phyloP scores from a whole-genome alignment of 208 protist species.

The Acanthamoeba sp. region DNA sequence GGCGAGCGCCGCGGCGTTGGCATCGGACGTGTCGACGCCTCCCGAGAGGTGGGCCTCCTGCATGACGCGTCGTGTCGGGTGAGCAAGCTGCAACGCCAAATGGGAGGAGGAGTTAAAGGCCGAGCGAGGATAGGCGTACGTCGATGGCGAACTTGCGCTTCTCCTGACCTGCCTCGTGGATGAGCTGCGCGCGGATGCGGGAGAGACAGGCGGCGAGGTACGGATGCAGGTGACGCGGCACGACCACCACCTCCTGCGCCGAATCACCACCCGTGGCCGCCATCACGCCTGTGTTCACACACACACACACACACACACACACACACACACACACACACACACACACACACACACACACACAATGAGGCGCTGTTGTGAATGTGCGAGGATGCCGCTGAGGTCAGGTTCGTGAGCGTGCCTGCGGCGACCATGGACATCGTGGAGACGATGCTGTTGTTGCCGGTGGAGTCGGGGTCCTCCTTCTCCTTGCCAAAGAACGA shows the following conservation, averaged over 20 bases:
- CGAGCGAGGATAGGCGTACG: neutral
- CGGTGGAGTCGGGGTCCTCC: constrained; percentile 17
- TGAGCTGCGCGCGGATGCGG: constrained; percentile 38
- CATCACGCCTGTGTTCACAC: neutral
- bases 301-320: neutral
- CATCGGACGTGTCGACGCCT: constrained; percentile 18
- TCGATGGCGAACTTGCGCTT: constrained; percentile 67
- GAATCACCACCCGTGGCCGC: constrained; percentile 11
- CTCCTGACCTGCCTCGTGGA: constrained; percentile 43
- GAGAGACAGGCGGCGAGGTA: neutral
- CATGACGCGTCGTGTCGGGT: no score
- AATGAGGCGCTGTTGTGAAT: neutral
- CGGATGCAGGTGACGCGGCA: constrained; percentile 38
- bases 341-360: neutral
- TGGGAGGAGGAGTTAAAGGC: neutral
- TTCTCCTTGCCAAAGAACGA: constrained; percentile 37
- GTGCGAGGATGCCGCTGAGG: neutral
- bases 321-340: neutral
- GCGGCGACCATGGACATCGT: constrained; percentile 56
- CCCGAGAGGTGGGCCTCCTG: constrained; percentile 21
- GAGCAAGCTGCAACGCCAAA: neutral
- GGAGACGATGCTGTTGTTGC: constrained; percentile 15
- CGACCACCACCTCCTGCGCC: neutral
- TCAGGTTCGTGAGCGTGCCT: neutral
- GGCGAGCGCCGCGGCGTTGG: constrained; percentile 12